A percentile compares a stretch with the other conserved stretches of the same genome.
These are phyloP conservation scores for Elsinoe batatas DNA, from an alignment of 2,329 filamentous ascomycete genomes.

Conservation along the genomic window DNA sequence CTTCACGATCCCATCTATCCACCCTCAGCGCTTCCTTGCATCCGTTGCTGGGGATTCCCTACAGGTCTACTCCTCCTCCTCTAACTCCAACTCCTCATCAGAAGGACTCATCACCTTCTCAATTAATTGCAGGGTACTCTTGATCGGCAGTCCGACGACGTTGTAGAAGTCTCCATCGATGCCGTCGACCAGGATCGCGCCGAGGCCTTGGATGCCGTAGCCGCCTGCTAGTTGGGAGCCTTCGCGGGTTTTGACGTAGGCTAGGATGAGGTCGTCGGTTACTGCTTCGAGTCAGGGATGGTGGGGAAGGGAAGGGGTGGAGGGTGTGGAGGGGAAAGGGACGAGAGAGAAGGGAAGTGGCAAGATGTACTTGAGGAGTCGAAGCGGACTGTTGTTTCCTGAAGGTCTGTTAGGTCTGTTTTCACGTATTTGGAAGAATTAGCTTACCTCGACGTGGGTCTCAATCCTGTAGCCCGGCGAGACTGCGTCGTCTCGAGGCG, in stretches of 20 bases:
- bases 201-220: constrained; percentile 86
- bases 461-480: constrained; percentile 80
- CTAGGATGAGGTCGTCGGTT: constrained; percentile 72
- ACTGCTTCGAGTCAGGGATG: constrained; percentile 28
- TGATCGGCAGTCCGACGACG: constrained; percentile 80
- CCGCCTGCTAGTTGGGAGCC: constrained; percentile 94
- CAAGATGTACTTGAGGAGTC: constrained; percentile 44
- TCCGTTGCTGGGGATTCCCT: no score
- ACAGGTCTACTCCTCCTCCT: constrained; percentile 13
- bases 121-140: constrained; percentile 67
- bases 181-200: constrained; percentile 74
- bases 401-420: not conserved
- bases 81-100: constrained; percentile 37
- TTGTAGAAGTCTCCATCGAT: constrained; percentile 90
- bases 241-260: constrained; percentile 74
- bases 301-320: no score
- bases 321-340: no score
- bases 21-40: no score
- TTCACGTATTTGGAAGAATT: no score
- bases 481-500: constrained; percentile 67
- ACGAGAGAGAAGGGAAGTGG: not conserved
- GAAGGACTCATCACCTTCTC: constrained; percentile 78
- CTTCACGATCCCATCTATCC: no score
- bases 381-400: constrained; percentile 82
- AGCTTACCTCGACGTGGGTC: constrained; percentile 58